A percentile compares a stretch with the other conserved stretches of the same genome.
Conservation (phyloP, 495 filamentous ascomycete genomes). For the Penicillium cinerascens region DNA sequence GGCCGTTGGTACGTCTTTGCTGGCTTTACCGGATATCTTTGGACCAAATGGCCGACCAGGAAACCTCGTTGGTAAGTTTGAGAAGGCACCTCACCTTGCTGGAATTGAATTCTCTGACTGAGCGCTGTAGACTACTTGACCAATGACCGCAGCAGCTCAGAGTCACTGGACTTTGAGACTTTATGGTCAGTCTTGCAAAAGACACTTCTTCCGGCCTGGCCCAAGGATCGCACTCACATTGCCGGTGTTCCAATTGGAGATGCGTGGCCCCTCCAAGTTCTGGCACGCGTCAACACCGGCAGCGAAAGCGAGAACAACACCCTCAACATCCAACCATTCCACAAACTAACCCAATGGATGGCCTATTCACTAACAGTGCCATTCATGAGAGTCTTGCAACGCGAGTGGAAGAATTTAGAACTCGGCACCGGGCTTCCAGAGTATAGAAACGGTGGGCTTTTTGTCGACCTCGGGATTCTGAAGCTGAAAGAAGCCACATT, state of each 20-base stretch:
- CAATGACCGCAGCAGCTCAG: constrained; percentile 9
- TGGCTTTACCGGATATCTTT: constrained; percentile 46
- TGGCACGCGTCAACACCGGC: constrained; percentile 11
- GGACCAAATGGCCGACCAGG: constrained; percentile 50
- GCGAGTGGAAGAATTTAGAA: constrained; percentile 73
- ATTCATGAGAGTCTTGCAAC: constrained; percentile 71
- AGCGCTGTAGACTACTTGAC: constrained; percentile 46
- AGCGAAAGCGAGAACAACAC: constrained; percentile 6
- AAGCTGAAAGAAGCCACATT: constrained; percentile 64
- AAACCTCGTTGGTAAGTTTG: constrained; percentile 49
- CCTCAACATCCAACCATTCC: constrained; percentile 54
- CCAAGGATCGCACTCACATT: constrained; percentile 49
- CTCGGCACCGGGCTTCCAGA: constrained; percentile 82
- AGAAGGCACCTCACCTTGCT: not conserved
- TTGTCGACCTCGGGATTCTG: constrained; percentile 78
- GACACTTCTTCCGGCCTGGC: constrained; percentile 52
- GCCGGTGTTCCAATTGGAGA: constrained; percentile 53
- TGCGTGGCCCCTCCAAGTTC: constrained; percentile 48
- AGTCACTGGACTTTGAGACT: constrained; percentile 27
- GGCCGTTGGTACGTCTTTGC: constrained; percentile 46
- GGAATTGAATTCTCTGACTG: not conserved
- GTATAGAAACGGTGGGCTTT: constrained; percentile 82
- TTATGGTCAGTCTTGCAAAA: constrained; percentile 53
- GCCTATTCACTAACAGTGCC: constrained; percentile 87
- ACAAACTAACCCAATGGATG: constrained; percentile 89